A percentile compares a stretch with the other conserved stretches of the same genome.
These are phyloP conservation scores for Candida koratica DNA, from an alignment of 805 yeast species.

Conservation along the genomic window DNA sequence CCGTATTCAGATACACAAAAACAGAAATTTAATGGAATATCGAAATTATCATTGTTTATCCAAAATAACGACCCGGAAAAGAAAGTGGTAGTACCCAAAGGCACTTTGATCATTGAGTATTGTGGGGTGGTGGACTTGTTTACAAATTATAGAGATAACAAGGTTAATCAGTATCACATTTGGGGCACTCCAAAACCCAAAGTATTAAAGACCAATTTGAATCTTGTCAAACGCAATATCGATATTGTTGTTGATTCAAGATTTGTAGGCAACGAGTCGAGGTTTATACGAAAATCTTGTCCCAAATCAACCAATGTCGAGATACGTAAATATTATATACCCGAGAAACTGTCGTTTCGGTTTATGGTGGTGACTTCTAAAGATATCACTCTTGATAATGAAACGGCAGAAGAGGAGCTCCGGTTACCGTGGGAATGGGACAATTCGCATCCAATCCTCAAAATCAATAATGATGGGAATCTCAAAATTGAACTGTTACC, in stretches of 20 bases:
- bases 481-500: conserved; percentile 50
- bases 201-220: conserved; percentile 24
- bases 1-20: conserved; percentile 55
- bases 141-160: conserved; percentile 57
- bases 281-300: conserved; percentile 76
- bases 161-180: conserved; percentile 69
- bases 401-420: conserved; percentile 60
- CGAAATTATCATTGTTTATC: conserved; percentile 60
- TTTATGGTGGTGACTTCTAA: conserved; percentile 56
- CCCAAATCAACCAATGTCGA: conserved; percentile 61
- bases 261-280: conserved; percentile 66
- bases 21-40: conserved; percentile 62
- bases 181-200: conserved; percentile 62
- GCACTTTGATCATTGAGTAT: conserved; percentile 55
- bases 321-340: conserved; percentile 46
- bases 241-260: conserved; percentile 78
- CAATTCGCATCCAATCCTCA: conserved; percentile 63
- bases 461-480: conserved; percentile 28
- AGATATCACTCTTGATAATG: conserved; percentile 39
- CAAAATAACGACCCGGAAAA: conserved; percentile 16
- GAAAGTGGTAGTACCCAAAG: conserved; percentile 33
- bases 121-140: conserved; percentile 72
- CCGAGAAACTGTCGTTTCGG: conserved; percentile 39
- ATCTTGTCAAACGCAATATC: conserved; percentile 17
- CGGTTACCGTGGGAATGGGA: conserved; percentile 92